Conservation (phyloP, 768 basidiomycete species). For the Amanita rimosa region DNA sequence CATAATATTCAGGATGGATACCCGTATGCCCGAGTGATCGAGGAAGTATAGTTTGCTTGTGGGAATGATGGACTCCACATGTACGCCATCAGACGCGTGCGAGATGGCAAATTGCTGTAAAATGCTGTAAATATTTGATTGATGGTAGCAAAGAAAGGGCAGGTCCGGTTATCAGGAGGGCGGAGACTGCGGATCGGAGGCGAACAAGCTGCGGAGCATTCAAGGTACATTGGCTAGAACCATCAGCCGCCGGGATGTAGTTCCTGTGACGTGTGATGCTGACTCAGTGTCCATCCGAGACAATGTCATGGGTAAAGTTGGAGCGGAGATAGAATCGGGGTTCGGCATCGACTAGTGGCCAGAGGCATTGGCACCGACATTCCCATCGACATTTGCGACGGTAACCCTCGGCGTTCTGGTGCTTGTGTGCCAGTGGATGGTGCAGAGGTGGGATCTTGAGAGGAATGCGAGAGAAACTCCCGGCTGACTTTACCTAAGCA, state of each 20-base stretch:
- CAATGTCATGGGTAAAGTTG: slow-evolving; percentile 9
- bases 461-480: not conserved
- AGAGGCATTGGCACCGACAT: not conserved
- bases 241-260: slow-evolving; percentile 20
- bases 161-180: not conserved
- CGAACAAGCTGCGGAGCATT: slow-evolving; percentile 1
- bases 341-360: slow-evolving; percentile 15
- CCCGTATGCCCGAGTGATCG: not conserved
- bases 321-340: slow-evolving; percentile 20
- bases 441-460: slow-evolving; percentile 6
- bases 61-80: not conserved
- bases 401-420: slow-evolving; percentile 3
- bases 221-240: slow-evolving; percentile 6
- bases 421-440: slow-evolving; percentile 7
- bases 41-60: not conserved
- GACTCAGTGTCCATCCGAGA: not conserved
- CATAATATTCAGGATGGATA: not conserved
- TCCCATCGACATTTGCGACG: slow-evolving; percentile 7
- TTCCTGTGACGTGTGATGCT: slow-evolving; percentile 24
- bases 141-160: not conserved
- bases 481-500: slow-evolving; percentile 28
- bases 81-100: not conserved
- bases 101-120: not conserved
- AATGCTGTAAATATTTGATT: not conserved
- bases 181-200: not conserved